Base-by-base conservation (phyloP, 179 eudicot species). In the Patellifolia procumbens region DNA sequence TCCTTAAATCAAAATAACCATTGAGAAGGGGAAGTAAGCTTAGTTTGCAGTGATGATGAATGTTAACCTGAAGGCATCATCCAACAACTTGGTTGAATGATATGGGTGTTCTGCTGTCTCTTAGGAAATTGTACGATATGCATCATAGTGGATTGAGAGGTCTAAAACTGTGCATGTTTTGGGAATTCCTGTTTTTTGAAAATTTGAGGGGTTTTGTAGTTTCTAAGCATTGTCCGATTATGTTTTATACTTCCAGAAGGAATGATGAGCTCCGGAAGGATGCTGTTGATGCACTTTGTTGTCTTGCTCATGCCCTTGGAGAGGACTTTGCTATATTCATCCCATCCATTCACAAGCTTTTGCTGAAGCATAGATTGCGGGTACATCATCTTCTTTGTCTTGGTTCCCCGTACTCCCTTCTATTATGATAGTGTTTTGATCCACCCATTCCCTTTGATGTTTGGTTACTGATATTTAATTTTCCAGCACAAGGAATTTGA, bases 401-500 rank as follows among this genome's bases (percentile, higher is more conserved):
- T 70, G 65, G 20, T 79, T 70, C 66, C 13, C 53, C 45, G 28
- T 42, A 55, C 46, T 6, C 28, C 49, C 49, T 78, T 43, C n/a
- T 26, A 11, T 70, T 51, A 46, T 26, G 24, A 26, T 59, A 22
- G 72, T 53, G 17, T 19, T 42, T 67, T 65, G 48, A 37, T 35
- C n/a, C n/a, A n/a, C n/a, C n/a, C n/a, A n/a, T n/a, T n/a, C n/a
- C n/a, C 34, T 42, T 34, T n/a, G n/a, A 32, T 53, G 19, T 35
- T 45, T 31, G 48, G 69, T 70, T 35, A 15, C 60, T 60, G 45
- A 55, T 46, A 70, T 49, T 43, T 70, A 53, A 34, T 5, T 79
- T 80, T 77, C 28, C 88, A 96, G 99, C 99, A 96, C 85, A 90
- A 87, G 85, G 98, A 96, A 73, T 96, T 96, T 77, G 98, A 96